Evolutionary conservation across 192 early-diverging fungal species (phyloP), one percentile per base, ranked within the genome.

Genomic region (Spizellomyces sp.): DNA sequence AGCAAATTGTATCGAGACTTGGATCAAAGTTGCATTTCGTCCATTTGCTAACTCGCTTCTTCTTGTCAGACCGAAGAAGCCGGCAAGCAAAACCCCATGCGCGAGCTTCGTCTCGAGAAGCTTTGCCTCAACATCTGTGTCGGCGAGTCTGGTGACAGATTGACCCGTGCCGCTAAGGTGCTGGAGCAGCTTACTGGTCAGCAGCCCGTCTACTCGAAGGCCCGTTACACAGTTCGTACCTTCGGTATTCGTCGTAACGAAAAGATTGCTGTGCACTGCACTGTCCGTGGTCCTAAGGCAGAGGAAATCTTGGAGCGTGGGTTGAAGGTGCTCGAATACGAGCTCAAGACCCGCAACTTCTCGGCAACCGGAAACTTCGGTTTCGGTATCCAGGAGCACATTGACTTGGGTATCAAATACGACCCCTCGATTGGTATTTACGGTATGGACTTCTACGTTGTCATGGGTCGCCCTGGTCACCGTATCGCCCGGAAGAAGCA

Each of bases 241-340:
- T 99, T 99, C 85, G 92, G 93, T 88, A 99, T 99, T 89, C 94
- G 98, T 82, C 94, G 98, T 96, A 99, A 99, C 90, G 98, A 99
- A 87, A 98, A 98, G 92, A 99, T 99, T 74, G 86, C 98, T 71
- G 92, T 95, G 73, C 98, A 99, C 91, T 93, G 93, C 80, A 99
- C 98, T 70, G 93, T 99, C 79, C 94, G 98, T 83, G 98, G 92
- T 44, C 84, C 90, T 77, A 93, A 94, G 88, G 92, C 91, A 59
- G 88, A 92, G 88, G 96, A 99, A 85, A 96, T 99, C 82, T 88
- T 99, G 62, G 98, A 99, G 89, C 95, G 96, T 83, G 98, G 98
- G 74, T 86, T 99, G 75, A 98, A 98, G 91, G 98, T 99, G 81
- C 97, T 96, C 92, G 98, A 99, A 83, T 99, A 96, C 89, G 98